Evolutionary conservation across 352 stramenopile species (phyloP), one percentile per base, ranked within the genome.

Genomic region (Globisporangium viniferum): DNA sequence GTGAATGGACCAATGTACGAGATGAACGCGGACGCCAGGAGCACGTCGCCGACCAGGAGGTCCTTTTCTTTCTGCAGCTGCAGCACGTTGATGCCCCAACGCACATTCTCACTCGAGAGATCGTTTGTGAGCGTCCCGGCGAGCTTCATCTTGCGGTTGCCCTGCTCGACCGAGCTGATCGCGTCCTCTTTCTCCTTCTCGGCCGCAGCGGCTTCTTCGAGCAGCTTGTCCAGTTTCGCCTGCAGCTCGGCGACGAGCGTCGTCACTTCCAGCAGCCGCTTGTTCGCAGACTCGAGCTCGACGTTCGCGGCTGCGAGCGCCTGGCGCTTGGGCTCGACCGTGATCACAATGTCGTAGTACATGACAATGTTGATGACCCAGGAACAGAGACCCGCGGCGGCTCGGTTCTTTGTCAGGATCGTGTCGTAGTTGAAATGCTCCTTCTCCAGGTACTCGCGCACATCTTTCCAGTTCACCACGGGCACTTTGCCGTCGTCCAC

Each of bases 361-460:
- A 93, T 96, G 51, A 98, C 93, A 49, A 99, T 99, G 70, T 98
- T 98, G 70, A 98, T 78, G 46, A 98, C 95, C 83, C 97, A 99
- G 3, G 88, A 95, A 69, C 93, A 98, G 49, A 99, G 73, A 46
- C 93, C 94, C 0, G 93, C 96, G 18, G 96, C 96, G 9, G 95
- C 95, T 56, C 93, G 96, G 82, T 98, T 99, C 75, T 98, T 98
- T 4, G 88, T 94, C 51, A 95, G 69, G 65, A 99, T 98, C 3
- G 93, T 94, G 33, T 99, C 95, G 58, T 95, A 89, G 64, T 98
- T 97, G 74, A 99, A 99, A 68, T 98, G 88, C 56, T 98, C 94
- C 71, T 98, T 90, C 54, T 95, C 89, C 31, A 98, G 78, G 59
- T 92, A 98, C 66, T 95, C 88, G 33, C 95, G 89, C 53, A 98